phyloP scores from a whole-genome alignment of 257 asterid genomes.

The Paraleonurus japonicus region DNA sequence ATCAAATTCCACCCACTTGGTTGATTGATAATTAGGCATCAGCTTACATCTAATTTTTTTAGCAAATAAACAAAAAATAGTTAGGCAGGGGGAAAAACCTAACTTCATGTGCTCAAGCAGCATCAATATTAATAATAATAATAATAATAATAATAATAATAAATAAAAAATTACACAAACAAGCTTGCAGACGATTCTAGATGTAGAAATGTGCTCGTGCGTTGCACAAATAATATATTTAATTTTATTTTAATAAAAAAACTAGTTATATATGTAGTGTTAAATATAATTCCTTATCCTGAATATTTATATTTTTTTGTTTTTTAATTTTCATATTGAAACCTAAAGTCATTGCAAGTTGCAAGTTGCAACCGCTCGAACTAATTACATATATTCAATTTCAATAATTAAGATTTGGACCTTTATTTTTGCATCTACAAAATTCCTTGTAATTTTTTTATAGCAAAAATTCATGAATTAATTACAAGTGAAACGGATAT shows the following conservation, averaged over 20 bases:
- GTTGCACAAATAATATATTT: not conserved
- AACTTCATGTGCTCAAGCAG: constrained; percentile 14
- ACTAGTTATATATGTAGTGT: not conserved
- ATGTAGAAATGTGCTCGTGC: not conserved
- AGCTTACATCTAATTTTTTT: constrained; percentile 2
- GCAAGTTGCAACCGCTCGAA: too few species aligned
- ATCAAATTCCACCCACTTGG: constrained; percentile 5
- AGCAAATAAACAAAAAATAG: not conserved
- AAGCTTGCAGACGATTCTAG: not conserved
- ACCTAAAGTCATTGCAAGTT: not conserved
- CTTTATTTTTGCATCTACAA: not conserved
- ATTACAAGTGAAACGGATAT: too few species aligned
- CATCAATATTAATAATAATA: not conserved
- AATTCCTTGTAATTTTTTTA: too few species aligned
- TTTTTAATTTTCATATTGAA: not conserved
- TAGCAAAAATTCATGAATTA: too few species aligned
- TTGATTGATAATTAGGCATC: constrained; percentile 32
- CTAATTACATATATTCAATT: not conserved
- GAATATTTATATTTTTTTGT: not conserved
- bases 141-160: not conserved
- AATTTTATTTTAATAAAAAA: not conserved
- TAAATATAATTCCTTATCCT: not conserved
- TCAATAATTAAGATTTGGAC: not conserved
- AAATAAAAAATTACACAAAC: not conserved
- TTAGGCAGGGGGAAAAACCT: constrained; percentile 28